Evolutionary conservation across 805 yeast species (phyloP).

Genomic region (Metschnikowia peoriensis): DNA sequence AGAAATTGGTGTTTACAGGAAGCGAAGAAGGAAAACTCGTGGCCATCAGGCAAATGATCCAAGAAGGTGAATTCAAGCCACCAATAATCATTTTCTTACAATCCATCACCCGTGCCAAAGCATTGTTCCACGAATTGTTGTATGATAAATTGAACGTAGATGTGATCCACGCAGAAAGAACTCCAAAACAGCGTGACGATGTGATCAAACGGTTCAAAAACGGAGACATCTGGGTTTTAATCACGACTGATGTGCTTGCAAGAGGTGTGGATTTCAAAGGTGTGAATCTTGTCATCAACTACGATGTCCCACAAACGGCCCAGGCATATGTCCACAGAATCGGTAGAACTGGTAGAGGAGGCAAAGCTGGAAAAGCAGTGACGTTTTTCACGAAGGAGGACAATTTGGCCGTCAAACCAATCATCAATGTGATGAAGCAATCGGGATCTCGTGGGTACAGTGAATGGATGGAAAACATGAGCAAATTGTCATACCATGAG

Average conservation of each 20-base stretch:
- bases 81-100: conserved; percentile 92
- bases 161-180: conserved; percentile 92
- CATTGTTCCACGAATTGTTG: conserved; percentile 85
- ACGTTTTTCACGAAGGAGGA: conserved; percentile 95
- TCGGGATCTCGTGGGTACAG: conserved; percentile 73
- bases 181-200: conserved; percentile 81
- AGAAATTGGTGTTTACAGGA: conserved; percentile 81
- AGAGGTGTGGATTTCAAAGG: conserved; percentile 98
- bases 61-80: conserved; percentile 82
- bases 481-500: conserved; percentile 61
- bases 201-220: conserved; percentile 79
- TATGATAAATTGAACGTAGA: conserved; percentile 93
- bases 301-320: conserved; percentile 92
- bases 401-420: conserved; percentile 67
- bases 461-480: conserved; percentile 76
- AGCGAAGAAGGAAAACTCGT: conserved; percentile 93
- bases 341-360: conserved; percentile 98
- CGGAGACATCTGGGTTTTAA: conserved; percentile 94
- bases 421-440: conserved; percentile 92
- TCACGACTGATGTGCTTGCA: conserved; percentile 93
- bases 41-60: conserved; percentile 86
- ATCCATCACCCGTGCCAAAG: conserved; percentile 90
- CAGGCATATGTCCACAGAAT: conserved; percentile 96
- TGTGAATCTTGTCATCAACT: conserved; percentile 89
- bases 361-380: conserved; percentile 79